Percentiles rank a stretch among this genome's conserved stretches.
These are phyloP conservation scores for Cutaneotrichosporon dermatis DNA, from an alignment of 1,284 basidiomycete species.

Conservation along the genomic window DNA sequence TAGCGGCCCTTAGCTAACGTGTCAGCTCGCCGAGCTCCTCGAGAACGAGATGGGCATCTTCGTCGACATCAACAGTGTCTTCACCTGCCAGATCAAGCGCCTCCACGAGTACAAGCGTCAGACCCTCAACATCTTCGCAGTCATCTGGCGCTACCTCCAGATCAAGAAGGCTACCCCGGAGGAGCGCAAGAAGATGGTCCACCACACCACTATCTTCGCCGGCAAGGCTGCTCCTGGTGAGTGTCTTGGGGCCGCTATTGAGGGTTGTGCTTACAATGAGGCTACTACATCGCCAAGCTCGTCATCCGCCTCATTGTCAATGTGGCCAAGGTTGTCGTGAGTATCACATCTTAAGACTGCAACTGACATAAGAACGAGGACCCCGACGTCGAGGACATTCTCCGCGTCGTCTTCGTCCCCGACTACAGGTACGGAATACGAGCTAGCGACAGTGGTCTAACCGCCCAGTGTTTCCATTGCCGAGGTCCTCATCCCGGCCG, in stretches of 20 bases:
- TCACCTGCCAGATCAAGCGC: slow-evolving; percentile 88
- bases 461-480: slow-evolving; percentile 63
- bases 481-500: slow-evolving; percentile 84
- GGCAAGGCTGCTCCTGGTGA: slow-evolving; percentile 56
- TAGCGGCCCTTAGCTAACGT: no score
- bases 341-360: slow-evolving; percentile 2
- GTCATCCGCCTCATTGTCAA: slow-evolving; percentile 90
- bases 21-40: slow-evolving; percentile 62
- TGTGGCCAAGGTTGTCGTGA: slow-evolving; percentile 66
- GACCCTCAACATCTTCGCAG: slow-evolving; percentile 55
- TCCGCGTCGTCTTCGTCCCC: slow-evolving; percentile 71
- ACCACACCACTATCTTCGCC: slow-evolving; percentile 81
- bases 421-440: slow-evolving; percentile 58
- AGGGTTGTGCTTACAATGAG: slow-evolving; percentile 3
- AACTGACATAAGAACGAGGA: slow-evolving; percentile 59
- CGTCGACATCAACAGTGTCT: slow-evolving; percentile 70
- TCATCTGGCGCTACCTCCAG: slow-evolving; percentile 77
- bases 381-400: slow-evolving; percentile 74
- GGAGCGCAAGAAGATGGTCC: slow-evolving; percentile 63
- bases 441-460: neutral
- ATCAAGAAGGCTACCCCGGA: slow-evolving; percentile 71
- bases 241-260: neutral
- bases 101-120: slow-evolving; percentile 64
- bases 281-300: slow-evolving; percentile 53
- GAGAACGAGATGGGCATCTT: slow-evolving; percentile 64